Conservation (phyloP, 768 basidiomycete genomes). For the Boletus fagicola region DNA sequence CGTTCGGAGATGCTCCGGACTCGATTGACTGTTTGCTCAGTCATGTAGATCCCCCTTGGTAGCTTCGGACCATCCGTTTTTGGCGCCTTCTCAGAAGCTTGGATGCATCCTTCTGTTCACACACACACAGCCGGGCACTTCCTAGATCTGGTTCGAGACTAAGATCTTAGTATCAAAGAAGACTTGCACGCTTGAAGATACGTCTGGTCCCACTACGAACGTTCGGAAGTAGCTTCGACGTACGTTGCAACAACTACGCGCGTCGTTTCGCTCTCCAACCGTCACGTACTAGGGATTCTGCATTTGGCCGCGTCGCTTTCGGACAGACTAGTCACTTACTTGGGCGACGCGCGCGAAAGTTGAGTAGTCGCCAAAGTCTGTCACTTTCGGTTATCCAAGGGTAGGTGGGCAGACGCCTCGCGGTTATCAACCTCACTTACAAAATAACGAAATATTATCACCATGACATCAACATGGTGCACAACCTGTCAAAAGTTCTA, state of each 20-base stretch:
- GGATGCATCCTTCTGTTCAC: neutral
- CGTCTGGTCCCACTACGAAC: neutral
- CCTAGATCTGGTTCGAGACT: neutral
- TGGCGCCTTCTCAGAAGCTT: neutral
- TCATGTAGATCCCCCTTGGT: conserved; percentile 1
- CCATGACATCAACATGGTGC: neutral
- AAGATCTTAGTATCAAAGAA: conserved; percentile 3
- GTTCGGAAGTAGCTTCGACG: neutral
- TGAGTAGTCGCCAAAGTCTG: neutral
- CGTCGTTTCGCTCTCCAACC: conserved; percentile 2
- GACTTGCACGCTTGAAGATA: conserved; percentile 4
- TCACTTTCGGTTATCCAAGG: neutral
- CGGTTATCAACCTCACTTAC: neutral
- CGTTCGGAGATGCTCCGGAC: neutral
- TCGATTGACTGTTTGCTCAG: neutral
- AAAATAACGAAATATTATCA: conserved; percentile 1
- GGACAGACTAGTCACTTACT: neutral
- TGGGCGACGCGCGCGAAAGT: neutral
- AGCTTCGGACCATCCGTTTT: neutral
- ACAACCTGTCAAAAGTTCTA: neutral
- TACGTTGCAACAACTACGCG: conserved; percentile 3
- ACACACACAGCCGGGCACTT: neutral
- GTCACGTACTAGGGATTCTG: neutral
- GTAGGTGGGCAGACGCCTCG: neutral
- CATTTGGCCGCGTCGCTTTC: neutral